Evolutionary conservation across 2,329 filamentous ascomycete species (phyloP).

Genomic region (Paraphoma sp.): DNA sequence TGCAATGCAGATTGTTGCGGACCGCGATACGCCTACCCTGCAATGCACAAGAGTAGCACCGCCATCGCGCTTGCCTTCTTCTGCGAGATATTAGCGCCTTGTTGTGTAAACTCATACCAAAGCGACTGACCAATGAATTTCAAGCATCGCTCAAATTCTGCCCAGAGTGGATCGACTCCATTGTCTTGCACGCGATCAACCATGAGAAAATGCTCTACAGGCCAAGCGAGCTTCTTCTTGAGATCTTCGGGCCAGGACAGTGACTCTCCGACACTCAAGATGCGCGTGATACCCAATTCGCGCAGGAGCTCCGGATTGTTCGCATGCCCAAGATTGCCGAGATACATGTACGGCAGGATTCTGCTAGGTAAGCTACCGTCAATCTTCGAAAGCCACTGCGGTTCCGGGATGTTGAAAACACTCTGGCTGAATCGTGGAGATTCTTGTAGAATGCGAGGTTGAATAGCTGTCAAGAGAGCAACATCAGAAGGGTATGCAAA

Average conservation of each 20-base stretch:
- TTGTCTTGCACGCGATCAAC: slow-evolving; percentile 94
- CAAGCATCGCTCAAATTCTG: slow-evolving; percentile 84
- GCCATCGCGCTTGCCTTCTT: slow-evolving; percentile 76
- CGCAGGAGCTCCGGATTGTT: slow-evolving; percentile 87
- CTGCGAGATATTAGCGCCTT: slow-evolving; percentile 56
- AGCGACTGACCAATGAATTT: slow-evolving; percentile 83
- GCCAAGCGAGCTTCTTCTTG: slow-evolving; percentile 68
- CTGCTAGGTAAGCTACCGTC: slow-evolving; percentile 92
- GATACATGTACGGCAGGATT: slow-evolving; percentile 91
- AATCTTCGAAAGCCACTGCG: slow-evolving; percentile 80
- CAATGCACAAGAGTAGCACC: slow-evolving; percentile 94
- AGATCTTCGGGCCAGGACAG: slow-evolving; percentile 79
- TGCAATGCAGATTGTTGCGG: slow-evolving; percentile 98
- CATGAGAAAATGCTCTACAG: slow-evolving; percentile 76
- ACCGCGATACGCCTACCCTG: slow-evolving; percentile 92
- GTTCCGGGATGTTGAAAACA: slow-evolving; percentile 66
- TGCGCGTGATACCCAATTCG: slow-evolving; percentile 81
- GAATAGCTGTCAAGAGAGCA: slow-evolving; percentile 76
- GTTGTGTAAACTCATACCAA: too few relatives aligned
- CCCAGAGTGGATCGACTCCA: slow-evolving; percentile 88
- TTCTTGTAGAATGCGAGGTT: slow-evolving; percentile 74
- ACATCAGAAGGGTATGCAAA: slow-evolving; percentile 96
- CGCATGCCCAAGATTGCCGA: slow-evolving; percentile 90
- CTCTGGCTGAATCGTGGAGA: slow-evolving; percentile 65
- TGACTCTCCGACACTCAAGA: slow-evolving; percentile 91